These are phyloP conservation scores for Punctularia strigosozonata DNA, from an alignment of 768 basidiomycete genomes.

Conservation along the genomic window DNA sequence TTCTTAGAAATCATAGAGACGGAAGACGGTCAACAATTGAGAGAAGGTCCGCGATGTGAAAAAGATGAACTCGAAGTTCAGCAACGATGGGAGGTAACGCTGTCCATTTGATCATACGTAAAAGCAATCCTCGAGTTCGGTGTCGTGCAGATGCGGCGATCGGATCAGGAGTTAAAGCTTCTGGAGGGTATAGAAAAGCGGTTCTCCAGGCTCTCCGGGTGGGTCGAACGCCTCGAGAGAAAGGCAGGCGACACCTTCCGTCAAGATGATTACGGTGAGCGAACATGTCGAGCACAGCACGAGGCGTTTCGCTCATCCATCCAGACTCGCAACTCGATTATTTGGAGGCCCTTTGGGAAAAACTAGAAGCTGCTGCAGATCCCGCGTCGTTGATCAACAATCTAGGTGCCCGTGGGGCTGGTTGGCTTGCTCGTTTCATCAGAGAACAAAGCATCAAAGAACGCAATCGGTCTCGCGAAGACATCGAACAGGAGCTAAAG, in stretches of 20 bases:
- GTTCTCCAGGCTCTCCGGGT: no score
- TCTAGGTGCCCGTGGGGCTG: conserved; percentile 30
- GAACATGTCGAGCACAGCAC: not conserved
- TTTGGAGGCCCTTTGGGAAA: conserved; percentile 42
- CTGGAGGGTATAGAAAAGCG: no score
- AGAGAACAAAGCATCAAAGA: conserved; percentile 35
- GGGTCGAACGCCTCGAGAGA: conserved; percentile 53
- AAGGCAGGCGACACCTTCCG: conserved; percentile 31
- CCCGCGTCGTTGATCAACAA: conserved; percentile 14
- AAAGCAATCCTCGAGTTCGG: not conserved
- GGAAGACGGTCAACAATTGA: conserved; percentile 32
- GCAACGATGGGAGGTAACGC: conserved; percentile 60
- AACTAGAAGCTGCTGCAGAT: conserved; percentile 46
- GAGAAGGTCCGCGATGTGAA: conserved; percentile 55
- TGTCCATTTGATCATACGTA: not conserved
- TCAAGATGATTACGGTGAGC: conserved; percentile 10
- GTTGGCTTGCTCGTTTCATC: conserved; percentile 50
- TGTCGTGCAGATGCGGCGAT: conserved; percentile 36
- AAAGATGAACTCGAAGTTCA: conserved; percentile 52
- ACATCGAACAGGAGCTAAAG: conserved; percentile 63
- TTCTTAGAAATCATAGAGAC: conserved; percentile 60
- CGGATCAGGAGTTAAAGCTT: conserved; percentile 40
- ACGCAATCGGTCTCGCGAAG: conserved; percentile 36
- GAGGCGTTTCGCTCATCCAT: not conserved
- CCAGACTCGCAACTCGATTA: conserved; percentile 19